Base-by-base conservation (phyloP, 1,284 basidiomycete species). In the Cutaneotrichosporon sp. region DNA sequence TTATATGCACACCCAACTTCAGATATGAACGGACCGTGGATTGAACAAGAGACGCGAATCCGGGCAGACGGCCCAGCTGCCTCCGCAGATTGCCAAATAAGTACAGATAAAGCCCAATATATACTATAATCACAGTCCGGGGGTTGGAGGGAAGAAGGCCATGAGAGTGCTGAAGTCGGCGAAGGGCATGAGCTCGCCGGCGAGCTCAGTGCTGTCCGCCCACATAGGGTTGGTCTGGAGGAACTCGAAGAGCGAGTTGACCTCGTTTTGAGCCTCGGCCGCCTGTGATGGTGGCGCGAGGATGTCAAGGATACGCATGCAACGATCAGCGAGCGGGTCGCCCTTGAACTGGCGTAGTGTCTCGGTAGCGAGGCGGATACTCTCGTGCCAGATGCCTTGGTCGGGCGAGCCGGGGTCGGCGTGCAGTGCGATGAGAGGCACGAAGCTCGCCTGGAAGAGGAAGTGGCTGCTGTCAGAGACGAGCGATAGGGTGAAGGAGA, bases 401-500 rank as follows among this genome's bases (percentile, higher is more conserved):
- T 58, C 59, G 0, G 60, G 52, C 16, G 69, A 70, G 2, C 16
- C 38, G 1, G 49, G 59, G 40, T 72, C 69, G 5, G 70, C 67
- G 58, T 64, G 64, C 47, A 72, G 62, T 1, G 70, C 69, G 56
- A 72, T 68, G 31, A 72, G 65, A 1, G 69, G 69, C 8, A 72
- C 69, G 31, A 70, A 72, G 7, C 60, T 51, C 4, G 70, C 69
- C 38, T 72, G 70, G 67, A 72, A 70, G 30, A 72, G 65, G 58
- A 72, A 72, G 56, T 72, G 70, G 14, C 69, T 70, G 53, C 8
- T 4, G 53, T 64, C 26, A 59, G 58, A 30, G 56, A 26, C 22
- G 36, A 22, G 42, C 26, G 3, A 26, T 26, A 26, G 26, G 26
- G 26, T 26, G 26, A 26, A 30, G 47, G 21, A 32, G 34, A 36